These are phyloP conservation scores for Neodidymelliopsis sp. DNA, from an alignment of 2,329 filamentous ascomycete species.

Conservation along the genomic window DNA sequence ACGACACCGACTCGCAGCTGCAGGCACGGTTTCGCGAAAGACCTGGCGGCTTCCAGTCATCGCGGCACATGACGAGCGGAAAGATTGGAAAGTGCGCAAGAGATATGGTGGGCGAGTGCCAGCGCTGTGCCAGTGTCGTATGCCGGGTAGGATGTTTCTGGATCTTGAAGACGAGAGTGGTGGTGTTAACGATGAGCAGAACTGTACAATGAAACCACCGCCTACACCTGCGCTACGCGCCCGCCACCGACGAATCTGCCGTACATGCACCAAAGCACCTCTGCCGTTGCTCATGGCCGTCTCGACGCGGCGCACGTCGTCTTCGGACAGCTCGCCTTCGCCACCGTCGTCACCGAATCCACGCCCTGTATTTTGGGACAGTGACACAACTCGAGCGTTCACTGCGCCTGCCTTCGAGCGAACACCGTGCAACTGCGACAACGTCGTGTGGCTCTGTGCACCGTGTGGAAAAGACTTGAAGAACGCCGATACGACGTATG, in stretches of 20 bases:
- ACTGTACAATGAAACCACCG: slow-evolving; percentile 87
- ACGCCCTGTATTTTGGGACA: slow-evolving; percentile 27
- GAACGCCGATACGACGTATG: slow-evolving; percentile 64
- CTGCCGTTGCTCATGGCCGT: slow-evolving; percentile 60
- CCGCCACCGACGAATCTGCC: slow-evolving; percentile 83
- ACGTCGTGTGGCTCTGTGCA: slow-evolving; percentile 83
- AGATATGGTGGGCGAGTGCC: slow-evolving; percentile 85
- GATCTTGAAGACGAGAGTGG: neutral
- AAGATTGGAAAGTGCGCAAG: slow-evolving; percentile 82
- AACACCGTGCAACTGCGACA: slow-evolving; percentile 65
- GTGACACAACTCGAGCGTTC: slow-evolving; percentile 40
- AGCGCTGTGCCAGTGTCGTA: slow-evolving; percentile 76
- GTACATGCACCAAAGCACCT: slow-evolving; percentile 75
- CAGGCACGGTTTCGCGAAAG: slow-evolving; percentile 53
- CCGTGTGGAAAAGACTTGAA: slow-evolving; percentile 79
- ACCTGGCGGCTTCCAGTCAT: slow-evolving; percentile 13
- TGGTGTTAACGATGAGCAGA: slow-evolving; percentile 61
- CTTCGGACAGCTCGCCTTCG: slow-evolving; percentile 27
- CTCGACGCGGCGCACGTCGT: slow-evolving; percentile 30
- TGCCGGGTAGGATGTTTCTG: slow-evolving; percentile 74
- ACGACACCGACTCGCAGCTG: slow-evolving; percentile 55
- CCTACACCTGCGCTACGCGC: slow-evolving; percentile 70
- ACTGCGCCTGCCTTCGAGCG: slow-evolving; percentile 59
- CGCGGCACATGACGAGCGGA: slow-evolving; percentile 60
- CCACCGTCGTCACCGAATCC: slow-evolving; percentile 33